Evolutionary conservation across 2,329 filamentous ascomycete species (phyloP), one percentile per base, ranked within the genome.

Genomic region (Pseudocercospora cruenta): DNA sequence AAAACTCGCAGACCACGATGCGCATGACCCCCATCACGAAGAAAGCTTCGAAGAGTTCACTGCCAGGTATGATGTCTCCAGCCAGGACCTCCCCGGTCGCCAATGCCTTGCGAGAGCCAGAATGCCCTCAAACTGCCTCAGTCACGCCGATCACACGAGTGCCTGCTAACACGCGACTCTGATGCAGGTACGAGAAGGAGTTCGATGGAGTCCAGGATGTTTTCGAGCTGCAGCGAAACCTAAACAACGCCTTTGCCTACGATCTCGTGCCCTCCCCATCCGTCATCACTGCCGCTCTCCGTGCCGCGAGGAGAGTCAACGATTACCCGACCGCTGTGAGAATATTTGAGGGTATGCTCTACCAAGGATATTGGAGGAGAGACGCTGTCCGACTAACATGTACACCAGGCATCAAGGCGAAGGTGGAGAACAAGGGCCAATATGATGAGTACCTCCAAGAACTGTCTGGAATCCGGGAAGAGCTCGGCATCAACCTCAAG

Each of bases 231-330:
- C 78, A 93, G 88, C 92, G 93, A 82, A 97, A 97, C 86, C 87
- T 97, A 79, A 99, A 99, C 90, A 99, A 99, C 86, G 94, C 93
- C 80, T 99, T 99, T 84, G 95, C 95, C 79, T 99, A 99, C 90
- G 95, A 99, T 90, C 91, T 99, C 78, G 95, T 99, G 73, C 95
- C 96, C 78, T 95, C 94, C 53, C 90, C 94, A 71, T 89, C 92
- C 74, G 95, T 99, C 79, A 88, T 97, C 81, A 88, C 88, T 76
- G 94, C 95, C 76, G 95, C 95, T 71, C 88, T 99, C 77, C 93
- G 91, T 83, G 95, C 95, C 76, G 95, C 95, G 74, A 88, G 95
- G 81, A 88, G 95, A 81, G 95, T 99, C 80, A 97, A 99, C 83
- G 95, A 99, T 86, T 98, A 90, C 86, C 95, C 95, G 73, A 99